Evolutionary conservation across 2,329 filamentous ascomycete species (phyloP), one percentile per base, ranked within the genome.

Genomic region (Drechslera avenae): DNA sequence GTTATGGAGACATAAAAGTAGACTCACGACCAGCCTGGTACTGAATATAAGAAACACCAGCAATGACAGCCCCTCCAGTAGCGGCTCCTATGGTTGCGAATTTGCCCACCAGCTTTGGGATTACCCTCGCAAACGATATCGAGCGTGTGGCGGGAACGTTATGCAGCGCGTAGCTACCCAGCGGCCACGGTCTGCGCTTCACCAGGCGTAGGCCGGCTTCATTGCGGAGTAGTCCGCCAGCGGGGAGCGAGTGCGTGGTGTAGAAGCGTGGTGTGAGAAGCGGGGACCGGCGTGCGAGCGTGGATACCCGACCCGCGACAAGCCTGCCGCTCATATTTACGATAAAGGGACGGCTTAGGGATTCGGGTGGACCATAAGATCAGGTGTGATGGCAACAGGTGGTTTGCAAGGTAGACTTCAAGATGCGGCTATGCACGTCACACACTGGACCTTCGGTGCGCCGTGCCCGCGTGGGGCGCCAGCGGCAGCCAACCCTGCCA

Each of bases 21-120:
- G 2, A 82, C 89, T 57, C 82, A 92, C 89, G 89, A 48, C 87
- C 86, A 57, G 94, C 93, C 75, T 99, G 94, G 72, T 99, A 97
- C 72, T 99, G 94, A 40, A 99, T 78, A 82, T 96, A 99, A 19
- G 91, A 91, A 52, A 95, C 78, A 2, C 89, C 90, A 12, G 90
- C 92, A 60, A 99, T 84, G 67, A 91, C 90, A 39, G 92, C 83
- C 34, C 91, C 91, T 34, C 93, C 94, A 66, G 96, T 92, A 78
- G 97, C 88, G 50, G 94, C 94, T 16, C 94, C 94, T 46, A 96
- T 80, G 49, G 91, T 86, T 30, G 87, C 83, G 63, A 99, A 88
- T 78, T 97, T 99, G 68, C 94, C 76, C n/a, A 94, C 86, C 42
- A 99, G 81, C 71, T 90, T 93, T 2, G 95, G 95, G 26, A 99